Evolutionary conservation across 164 flowering plant genomes (phyloP).

Genomic region (Sedum album): DNA sequence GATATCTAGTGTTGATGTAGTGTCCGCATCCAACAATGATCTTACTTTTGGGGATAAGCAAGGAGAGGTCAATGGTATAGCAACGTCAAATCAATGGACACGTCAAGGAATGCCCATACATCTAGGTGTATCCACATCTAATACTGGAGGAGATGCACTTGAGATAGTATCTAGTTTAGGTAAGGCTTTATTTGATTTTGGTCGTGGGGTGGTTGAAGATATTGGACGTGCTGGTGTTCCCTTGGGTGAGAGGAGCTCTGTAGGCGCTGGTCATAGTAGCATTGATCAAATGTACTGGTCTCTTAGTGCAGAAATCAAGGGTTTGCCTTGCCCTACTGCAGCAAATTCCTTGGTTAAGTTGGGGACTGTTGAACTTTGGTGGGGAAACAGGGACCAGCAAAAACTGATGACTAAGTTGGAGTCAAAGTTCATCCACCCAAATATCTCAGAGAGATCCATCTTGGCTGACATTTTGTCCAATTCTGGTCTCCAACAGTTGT

Average conservation of each 20-base stretch:
- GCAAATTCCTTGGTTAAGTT: conserved; percentile 46
- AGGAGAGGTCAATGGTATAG: conserved; percentile 17
- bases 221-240: conserved; percentile 71
- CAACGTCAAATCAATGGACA: conserved; percentile 23
- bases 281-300: conserved; percentile 32
- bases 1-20: conserved; percentile 18
- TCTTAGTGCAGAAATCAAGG: conserved; percentile 57
- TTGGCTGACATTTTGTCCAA: conserved; percentile 49
- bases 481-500: conserved; percentile 29
- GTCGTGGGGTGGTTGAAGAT: conserved; percentile 92
- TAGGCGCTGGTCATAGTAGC: conserved; percentile 16
- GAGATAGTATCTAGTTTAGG: conserved; percentile 86
- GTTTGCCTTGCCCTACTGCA: conserved; percentile 85
- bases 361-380: conserved; percentile 73
- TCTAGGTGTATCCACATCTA: conserved; percentile 16
- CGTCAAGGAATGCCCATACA: conserved; percentile 30
- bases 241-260: conserved; percentile 22
- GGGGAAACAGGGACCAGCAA: conserved; percentile 73
- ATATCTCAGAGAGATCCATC: conserved; percentile 51
- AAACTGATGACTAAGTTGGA: conserved; percentile 54
- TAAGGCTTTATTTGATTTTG: conserved; percentile 78
- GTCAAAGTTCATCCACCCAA: conserved; percentile 65
- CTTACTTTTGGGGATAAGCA: conserved; percentile 14
- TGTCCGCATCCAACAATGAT: conserved; percentile 13
- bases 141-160: conserved; percentile 70